Conservation (phyloP, 225 moss, liverwort and hornwort genomes). For the Pleurozium schreberi region DNA sequence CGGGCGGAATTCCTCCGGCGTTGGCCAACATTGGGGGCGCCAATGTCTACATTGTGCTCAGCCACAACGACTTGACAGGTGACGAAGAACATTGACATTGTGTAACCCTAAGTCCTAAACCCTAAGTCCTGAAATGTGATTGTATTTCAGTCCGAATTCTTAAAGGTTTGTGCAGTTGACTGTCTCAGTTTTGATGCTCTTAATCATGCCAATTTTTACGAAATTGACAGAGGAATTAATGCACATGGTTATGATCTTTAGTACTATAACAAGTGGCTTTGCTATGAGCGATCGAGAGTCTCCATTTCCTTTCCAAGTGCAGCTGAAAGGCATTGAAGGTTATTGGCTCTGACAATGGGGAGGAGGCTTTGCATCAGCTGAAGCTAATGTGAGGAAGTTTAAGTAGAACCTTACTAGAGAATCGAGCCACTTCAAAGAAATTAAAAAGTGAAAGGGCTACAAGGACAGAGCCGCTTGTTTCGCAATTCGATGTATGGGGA, state of each 20-base stretch:
- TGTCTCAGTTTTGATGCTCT: neutral
- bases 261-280: neutral
- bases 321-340: neutral
- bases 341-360: neutral
- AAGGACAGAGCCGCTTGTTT: neutral
- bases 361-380: neutral
- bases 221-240: neutral
- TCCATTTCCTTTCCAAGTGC: neutral
- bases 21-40: neutral
- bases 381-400: neutral
- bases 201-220: neutral
- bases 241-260: neutral
- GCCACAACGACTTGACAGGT: neutral
- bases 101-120: neutral
- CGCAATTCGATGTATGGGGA: neutral
- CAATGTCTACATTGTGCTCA: neutral
- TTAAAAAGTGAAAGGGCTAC: neutral
- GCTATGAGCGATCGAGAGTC: neutral
- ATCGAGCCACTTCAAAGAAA: too few species aligned
- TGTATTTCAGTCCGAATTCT: neutral
- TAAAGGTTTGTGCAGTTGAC: neutral
- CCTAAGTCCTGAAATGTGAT: neutral
- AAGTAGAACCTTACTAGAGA: neutral
- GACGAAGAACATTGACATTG: neutral
- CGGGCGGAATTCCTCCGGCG: neutral